Percentiles rank a stretch among this genome's conserved stretches.
Evolutionary conservation across 768 basidiomycete species (phyloP).

Genomic region (Suillus decipiens): DNA sequence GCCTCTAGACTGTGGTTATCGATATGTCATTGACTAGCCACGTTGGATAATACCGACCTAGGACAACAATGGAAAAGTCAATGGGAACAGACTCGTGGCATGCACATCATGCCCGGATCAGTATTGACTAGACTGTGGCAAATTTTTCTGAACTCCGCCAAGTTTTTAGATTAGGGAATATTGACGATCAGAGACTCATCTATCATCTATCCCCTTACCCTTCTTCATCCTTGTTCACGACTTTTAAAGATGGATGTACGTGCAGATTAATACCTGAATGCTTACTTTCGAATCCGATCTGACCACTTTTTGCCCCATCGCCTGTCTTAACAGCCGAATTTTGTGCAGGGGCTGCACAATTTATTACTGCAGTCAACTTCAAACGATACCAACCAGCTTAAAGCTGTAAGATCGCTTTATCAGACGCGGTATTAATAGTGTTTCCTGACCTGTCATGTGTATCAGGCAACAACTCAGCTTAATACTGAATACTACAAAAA

Average conservation of each 20-base stretch:
- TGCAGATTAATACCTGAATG: constrained; percentile 8
- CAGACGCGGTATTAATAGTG: constrained; percentile 24
- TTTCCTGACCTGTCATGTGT: constrained; percentile 15
- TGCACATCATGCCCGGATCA: neutral
- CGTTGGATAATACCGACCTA: neutral
- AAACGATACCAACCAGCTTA: constrained; percentile 87
- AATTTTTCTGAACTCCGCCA: constrained; percentile 55
- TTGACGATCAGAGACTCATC: constrained; percentile 28
- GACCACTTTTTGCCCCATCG: constrained; percentile 9
- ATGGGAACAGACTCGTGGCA: neutral
- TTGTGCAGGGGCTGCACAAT: constrained; percentile 79
- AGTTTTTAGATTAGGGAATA: constrained; percentile 46
- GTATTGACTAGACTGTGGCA: constrained; percentile 8
- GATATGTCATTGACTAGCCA: neutral
- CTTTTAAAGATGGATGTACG: constrained; percentile 33
- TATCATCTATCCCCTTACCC: constrained; percentile 23
- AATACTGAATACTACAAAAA: constrained; percentile 94
- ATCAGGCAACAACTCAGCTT: constrained; percentile 85
- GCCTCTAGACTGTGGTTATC: neutral
- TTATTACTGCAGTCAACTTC: constrained; percentile 79
- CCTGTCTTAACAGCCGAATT: constrained; percentile 52
- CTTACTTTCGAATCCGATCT: constrained; percentile 9
- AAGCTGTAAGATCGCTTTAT: constrained; percentile 65
- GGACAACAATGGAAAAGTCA: neutral
- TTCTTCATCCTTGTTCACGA: constrained; percentile 28